phyloP scores from a whole-genome alignment of 192 early-diverging fungal genomes.

The Coemansia reversa region DNA sequence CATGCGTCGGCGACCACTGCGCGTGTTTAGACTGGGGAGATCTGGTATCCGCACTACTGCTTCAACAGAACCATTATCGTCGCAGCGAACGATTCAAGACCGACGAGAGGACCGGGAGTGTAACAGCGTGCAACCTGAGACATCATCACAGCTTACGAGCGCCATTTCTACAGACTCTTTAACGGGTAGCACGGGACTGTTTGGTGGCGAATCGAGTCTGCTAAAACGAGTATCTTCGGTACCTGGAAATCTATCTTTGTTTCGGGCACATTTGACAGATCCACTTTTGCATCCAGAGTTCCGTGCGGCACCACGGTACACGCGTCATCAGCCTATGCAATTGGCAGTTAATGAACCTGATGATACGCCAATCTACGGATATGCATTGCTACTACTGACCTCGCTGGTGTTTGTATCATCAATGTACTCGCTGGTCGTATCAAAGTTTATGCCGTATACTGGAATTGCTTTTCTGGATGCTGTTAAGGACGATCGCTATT shows the following conservation, averaged over 20 bases:
- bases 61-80: slow-evolving; percentile 1
- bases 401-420: slow-evolving; percentile 60
- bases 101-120: neutral
- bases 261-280: slow-evolving; percentile 45
- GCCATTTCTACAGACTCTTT: slow-evolving; percentile 9
- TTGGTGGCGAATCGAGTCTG: slow-evolving; percentile 15
- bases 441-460: slow-evolving; percentile 69
- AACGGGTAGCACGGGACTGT: slow-evolving; percentile 15
- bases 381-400: slow-evolving; percentile 60
- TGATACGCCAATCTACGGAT: slow-evolving; percentile 68
- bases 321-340: slow-evolving; percentile 58
- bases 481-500: slow-evolving; percentile 77
- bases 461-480: slow-evolving; percentile 67
- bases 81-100: neutral
- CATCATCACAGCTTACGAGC: neutral
- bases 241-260: slow-evolving; percentile 49
- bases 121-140: neutral
- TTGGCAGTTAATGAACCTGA: slow-evolving; percentile 63
- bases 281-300: slow-evolving; percentile 51
- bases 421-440: slow-evolving; percentile 66
- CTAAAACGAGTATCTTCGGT: slow-evolving; percentile 50
- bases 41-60: neutral
- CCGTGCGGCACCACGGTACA: slow-evolving; percentile 54
- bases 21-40: slow-evolving; percentile 16
- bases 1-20: slow-evolving; percentile 19